A percentile compares a stretch with the other conserved stretches of the same genome.
phyloP scores from a whole-genome alignment of 2,329 filamentous ascomycete species.

The Chalaropsis ovoidea region DNA sequence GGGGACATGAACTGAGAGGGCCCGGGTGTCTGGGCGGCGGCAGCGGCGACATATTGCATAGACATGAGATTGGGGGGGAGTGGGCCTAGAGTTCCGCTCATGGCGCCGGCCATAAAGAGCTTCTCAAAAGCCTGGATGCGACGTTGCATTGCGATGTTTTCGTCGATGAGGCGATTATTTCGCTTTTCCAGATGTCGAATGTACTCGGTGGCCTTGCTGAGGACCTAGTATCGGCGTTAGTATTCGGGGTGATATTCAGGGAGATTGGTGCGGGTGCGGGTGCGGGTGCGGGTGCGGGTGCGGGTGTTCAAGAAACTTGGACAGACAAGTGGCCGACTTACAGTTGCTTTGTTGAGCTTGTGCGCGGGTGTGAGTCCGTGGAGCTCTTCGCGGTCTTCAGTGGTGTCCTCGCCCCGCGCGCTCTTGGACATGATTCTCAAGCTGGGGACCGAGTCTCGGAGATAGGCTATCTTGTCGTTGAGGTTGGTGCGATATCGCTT shows the following conservation, averaged over 20 bases:
- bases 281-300: too few relatives aligned
- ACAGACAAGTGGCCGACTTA: constrained; percentile 30
- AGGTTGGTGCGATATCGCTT: constrained; percentile 93
- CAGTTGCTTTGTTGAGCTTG: constrained; percentile 96
- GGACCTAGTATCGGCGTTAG: constrained; percentile 41
- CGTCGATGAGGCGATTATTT: constrained; percentile 69
- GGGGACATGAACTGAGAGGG: constrained; percentile 33
- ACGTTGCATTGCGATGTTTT: constrained; percentile 68
- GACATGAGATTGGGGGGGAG: constrained; percentile 46
- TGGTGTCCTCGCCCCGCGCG: constrained; percentile 55
- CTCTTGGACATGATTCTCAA: constrained; percentile 73
- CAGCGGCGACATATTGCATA: constrained; percentile 38
- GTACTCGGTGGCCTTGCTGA: constrained; percentile 93
- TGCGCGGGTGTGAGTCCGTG: constrained; percentile 78
- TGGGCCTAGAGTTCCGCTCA: constrained; percentile 48
- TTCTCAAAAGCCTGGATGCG: constrained; percentile 68
- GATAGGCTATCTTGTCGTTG: constrained; percentile 90
- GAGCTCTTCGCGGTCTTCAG: constrained; percentile 66
- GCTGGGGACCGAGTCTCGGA: constrained; percentile 85
- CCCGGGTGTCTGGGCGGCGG: constrained; percentile 28
- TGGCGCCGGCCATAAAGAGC: constrained; percentile 67
- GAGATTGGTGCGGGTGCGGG: too few relatives aligned
- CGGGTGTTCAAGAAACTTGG: background rate
- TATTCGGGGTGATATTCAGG: background rate
- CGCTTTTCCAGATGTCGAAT: constrained; percentile 88